A percentile compares a stretch with the other conserved stretches of the same genome.
Conservation (phyloP, 345 rosid species). For the Eucalyptus lansdowneana region DNA sequence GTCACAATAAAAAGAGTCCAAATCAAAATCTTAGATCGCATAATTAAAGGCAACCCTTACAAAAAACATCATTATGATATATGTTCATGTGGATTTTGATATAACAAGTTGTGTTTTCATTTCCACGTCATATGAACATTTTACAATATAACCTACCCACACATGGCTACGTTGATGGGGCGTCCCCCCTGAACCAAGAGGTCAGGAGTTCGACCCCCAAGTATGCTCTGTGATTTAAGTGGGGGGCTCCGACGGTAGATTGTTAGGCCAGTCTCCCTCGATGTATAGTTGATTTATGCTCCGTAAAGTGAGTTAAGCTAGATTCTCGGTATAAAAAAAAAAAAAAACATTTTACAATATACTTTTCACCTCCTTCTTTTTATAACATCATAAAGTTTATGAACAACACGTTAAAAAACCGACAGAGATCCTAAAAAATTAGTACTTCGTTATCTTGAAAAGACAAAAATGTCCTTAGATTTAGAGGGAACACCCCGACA, state of each 20-base stretch:
- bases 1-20: not conserved
- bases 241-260: rapidly evolving
- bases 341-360: not conserved
- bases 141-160: not conserved
- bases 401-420: not conserved
- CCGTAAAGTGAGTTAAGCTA: rapidly evolving
- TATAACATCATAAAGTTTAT: not conserved
- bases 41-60: not conserved
- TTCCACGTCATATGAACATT: not conserved
- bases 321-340: rapidly evolving
- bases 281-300: no score
- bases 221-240: no score
- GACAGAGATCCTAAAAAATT: not conserved
- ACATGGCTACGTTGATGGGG: no score
- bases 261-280: rapidly evolving
- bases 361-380: not conserved
- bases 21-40: not conserved
- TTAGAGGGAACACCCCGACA: not conserved
- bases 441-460: not conserved
- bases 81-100: not conserved
- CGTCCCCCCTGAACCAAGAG: no score
- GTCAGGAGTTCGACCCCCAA: no score
- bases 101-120: not conserved
- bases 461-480: not conserved
- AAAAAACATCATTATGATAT: not conserved